Base-by-base conservation (phyloP, 108 stramenopile genomes). In the Nannochloropsis salina region DNA sequence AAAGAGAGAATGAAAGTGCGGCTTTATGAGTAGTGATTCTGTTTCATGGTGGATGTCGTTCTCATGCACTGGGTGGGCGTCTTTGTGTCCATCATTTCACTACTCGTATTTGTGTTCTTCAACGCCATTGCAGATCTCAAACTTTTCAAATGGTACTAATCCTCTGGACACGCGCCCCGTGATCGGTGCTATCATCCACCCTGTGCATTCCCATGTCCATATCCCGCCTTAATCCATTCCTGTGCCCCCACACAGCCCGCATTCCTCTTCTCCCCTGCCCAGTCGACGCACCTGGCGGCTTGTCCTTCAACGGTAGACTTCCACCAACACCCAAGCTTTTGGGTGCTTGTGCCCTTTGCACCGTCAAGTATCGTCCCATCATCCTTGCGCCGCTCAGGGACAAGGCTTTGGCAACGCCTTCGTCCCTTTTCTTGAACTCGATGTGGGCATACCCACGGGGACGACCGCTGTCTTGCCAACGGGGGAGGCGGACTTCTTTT, bases 401-500 rank as follows among this genome's bases (percentile, higher is more conserved):
- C 82, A 97, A 83, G 1, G 96, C 95, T 80, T 90, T 90, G 15
- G 86, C 80, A 43, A 91, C 89, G 42, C 92, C 86, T 80, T 89
- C 86, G 31, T 81, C 40, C 5, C 31, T 40, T 6, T 92, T 89
- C 2, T 45, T 93, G 87, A 96, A 97, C 6, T 94, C 95, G 9
- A 96, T 94, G 89, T 98, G 97, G 0, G 95, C 97, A 91, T 94
- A 98, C 42, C 97, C 97, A 20, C 96, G 91, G 47, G 96, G 87
- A 80, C 96, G 88, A 6, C 96, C 96, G 6, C 95, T 93, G 92
- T 98, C 97, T 85, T 97, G 96, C 96, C 91, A 92, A 21, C 92
- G 92, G 15, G 97, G 96, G 41, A 98, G 88, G n/a, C 97, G 91
- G 80, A 96, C 44, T 41, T 94, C 92, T 22, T 91, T 43, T 84